Percentiles rank a stretch among this genome's conserved stretches.
Conservation (phyloP, 2,329 filamentous ascomycete species). For the Trichoderma atroviride region DNA sequence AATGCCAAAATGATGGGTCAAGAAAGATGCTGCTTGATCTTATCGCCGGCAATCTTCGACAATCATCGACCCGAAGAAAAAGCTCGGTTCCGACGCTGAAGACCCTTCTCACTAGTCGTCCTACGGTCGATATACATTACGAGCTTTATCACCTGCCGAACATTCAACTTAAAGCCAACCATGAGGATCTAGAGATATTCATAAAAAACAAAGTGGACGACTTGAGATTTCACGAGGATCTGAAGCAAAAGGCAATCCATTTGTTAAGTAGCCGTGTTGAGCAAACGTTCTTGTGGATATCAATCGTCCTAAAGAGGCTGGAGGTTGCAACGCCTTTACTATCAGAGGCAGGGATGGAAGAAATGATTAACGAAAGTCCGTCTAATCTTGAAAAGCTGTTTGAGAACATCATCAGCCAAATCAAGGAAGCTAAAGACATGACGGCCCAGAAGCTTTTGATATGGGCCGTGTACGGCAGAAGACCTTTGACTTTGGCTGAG, state of each 20-base stretch:
- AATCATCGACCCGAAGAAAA: neutral
- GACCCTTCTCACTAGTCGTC: neutral
- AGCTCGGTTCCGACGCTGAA: neutral
- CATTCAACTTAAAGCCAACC: neutral
- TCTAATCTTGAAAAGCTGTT: neutral
- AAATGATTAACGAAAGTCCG: neutral
- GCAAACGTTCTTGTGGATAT: constrained; percentile 4
- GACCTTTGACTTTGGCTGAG: neutral
- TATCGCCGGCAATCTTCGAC: neutral
- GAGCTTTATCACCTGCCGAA: neutral
- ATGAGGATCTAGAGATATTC: neutral
- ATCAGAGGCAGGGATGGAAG: neutral
- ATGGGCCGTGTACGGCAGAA: neutral
- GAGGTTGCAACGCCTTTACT: neutral
- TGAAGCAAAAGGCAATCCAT: neutral
- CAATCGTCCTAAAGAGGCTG: neutral
- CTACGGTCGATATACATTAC: neutral
- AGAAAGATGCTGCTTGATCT: neutral
- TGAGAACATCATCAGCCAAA: neutral
- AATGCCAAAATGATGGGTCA: neutral
- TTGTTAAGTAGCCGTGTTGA: neutral
- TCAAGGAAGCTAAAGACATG: neutral
- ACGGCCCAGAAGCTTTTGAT: neutral
- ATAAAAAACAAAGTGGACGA: neutral
- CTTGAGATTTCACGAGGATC: neutral